Evolutionary conservation across 2,329 filamentous ascomycete genomes (phyloP), one percentile per base, ranked within the genome.

Genomic region (Colletotrichum agaves): DNA sequence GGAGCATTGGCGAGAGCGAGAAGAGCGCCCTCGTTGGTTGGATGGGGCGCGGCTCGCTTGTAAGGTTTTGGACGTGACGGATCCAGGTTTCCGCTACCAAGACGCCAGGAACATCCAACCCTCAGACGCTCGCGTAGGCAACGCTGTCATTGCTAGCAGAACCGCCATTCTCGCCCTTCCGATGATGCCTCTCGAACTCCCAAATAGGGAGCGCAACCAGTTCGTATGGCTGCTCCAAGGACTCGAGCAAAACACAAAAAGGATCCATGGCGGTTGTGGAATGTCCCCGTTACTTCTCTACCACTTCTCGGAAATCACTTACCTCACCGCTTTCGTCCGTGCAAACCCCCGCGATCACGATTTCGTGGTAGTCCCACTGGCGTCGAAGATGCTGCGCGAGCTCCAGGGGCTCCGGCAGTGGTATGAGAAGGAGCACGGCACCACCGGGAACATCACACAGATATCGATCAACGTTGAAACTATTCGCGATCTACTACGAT

Each of bases 261-360:
- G 80, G 58, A 79, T 82, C 4, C 80, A 82, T 50, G 80, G 80
- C 8, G 79, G 78, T 0, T 82, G 79, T 52, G 80, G 80, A 10
- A 81, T 81, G 62, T 81, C 79, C 0, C 80, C 79, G 58, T 78
- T 76, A 44, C 71, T 82, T 4, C 73, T 82, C 21, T 75, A 80
- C 52, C 73, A 72, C 11, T 73, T 81, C 46, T 77, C 77, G 44
- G 78, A 80, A 49, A 76, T 81, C 35, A 80, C 80, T 4, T 78
- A 78, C 60, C 75, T 78, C 39, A 74, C 78, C 19, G 75, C 78
- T 4, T 74, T 76, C 11, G 56, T 80, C 31, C 71, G 74, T 4
- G 21, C 12, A 2, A 23, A 68, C 2, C 65, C 65, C 46, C 3
- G 33, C 13, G 21, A 55, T 21, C 35, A 17, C 15, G 61, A 59